phyloP scores from a whole-genome alignment of 352 stramenopile genomes.

The Phytophthora europaea region DNA sequence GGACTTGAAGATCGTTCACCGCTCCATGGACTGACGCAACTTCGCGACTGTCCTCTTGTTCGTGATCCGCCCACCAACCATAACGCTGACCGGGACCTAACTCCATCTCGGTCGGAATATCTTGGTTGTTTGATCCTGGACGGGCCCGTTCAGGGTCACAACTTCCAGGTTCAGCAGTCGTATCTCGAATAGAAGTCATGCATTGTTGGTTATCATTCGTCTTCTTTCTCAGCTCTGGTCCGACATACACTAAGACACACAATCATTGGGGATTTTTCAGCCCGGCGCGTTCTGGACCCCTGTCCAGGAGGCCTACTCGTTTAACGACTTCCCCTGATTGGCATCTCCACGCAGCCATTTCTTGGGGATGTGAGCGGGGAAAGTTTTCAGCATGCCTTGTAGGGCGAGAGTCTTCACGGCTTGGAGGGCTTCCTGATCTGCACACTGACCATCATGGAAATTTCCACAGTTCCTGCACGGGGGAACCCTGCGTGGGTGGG shows the following conservation, averaged over 20 bases:
- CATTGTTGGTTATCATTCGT: slow-evolving; percentile 6
- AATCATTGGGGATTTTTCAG: too few species aligned
- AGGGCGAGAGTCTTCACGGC: neutral
- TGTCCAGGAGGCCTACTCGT: slow-evolving; percentile 21
- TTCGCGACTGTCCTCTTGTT: neutral
- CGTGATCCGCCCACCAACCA: slow-evolving; percentile 3
- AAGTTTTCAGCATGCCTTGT: neutral
- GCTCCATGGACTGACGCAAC: neutral
- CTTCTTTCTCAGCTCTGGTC: too few species aligned
- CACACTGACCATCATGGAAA: neutral
- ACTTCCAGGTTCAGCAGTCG: slow-evolving; percentile 3
- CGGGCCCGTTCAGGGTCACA: neutral
- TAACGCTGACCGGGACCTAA: neutral
- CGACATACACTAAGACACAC: too few species aligned
- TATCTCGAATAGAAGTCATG: slow-evolving; percentile 1
- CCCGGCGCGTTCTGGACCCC: too few species aligned
- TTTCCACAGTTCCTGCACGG: neutral
- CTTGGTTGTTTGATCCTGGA: neutral
- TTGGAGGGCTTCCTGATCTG: neutral
- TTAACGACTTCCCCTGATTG: slow-evolving; percentile 16
- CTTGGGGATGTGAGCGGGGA: neutral
- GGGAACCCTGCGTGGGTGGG: neutral
- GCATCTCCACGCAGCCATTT: neutral
- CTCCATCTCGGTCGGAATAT: neutral
- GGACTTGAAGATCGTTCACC: neutral